Base-by-base conservation (phyloP, 768 basidiomycete genomes). In the Kwoniella sp. region DNA sequence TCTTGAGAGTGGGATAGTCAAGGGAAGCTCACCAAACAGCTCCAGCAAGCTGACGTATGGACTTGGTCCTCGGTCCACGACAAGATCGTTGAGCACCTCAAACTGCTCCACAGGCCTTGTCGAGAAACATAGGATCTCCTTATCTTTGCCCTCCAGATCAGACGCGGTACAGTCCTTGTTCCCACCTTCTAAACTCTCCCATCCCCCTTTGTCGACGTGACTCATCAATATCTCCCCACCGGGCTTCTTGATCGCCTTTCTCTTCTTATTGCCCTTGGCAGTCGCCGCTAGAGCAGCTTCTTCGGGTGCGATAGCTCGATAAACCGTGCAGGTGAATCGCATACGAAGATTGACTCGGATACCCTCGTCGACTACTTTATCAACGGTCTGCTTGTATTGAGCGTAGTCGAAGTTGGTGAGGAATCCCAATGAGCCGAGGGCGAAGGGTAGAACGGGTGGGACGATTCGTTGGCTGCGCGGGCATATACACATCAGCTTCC, bases 281-380 rank as follows among this genome's bases (percentile, higher is more conserved):
- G 13, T 37, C 26, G 87, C 76, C 53, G 84, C 82, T 73, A 84
- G 87, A 25, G 86, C 58, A 4, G 69, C 85, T 65, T 88, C 85
- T 75, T 90, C 90, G 15, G 87, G 86, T 26, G 87, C 85, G 48
- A 96, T 87, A 4, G 93, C 90, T 45, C 96, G 90, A 80, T 95
- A 99, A 13, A 99, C 92, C 4, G 96, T 98, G 81, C 96, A 98
- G 8, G 95, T 98, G 81, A 99, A 99, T 29, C 96, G 88, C 96
- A 99, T 99, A 55, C 96, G 90, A 15, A 99, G 84, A 79, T 99
- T 99, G 61, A 98, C 94, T 9, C 94, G 89, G 68, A 99, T 95
- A 30, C 96, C 96, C 12, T 88, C 86, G 74, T 97, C 93, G 64
- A 98, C 87, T 25, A 87, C 92, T 69, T 86, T 88, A 81, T 96